Evolutionary conservation across 176 grass and related monocot genomes (phyloP), one percentile per base, ranked within the genome.

Genomic region (Paspalum notatum): DNA sequence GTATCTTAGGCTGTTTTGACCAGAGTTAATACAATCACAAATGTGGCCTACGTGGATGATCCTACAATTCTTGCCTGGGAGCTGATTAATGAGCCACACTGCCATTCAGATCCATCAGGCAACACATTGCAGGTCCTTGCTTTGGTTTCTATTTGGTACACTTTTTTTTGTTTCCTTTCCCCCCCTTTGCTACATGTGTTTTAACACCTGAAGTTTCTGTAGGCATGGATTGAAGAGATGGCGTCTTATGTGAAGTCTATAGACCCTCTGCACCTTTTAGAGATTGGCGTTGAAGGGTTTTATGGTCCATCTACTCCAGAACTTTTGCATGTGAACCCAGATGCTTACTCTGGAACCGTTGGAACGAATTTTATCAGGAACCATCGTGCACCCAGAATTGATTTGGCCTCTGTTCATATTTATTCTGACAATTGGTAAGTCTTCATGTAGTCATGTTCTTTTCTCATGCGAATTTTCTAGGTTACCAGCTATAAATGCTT

Each of bases 141-240:
- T 78, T 12, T 59, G 6, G 5, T 77, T 39, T 66, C 27, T 12
- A 7, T 60, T 74, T 84, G 43, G 18, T 47, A 42, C 9, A 51
- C 69, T 14, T 39, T 11, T 56, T 9, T 51, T 55, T 26, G 6
- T 68, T 1, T 17, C 38, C 12, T 42, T 71, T 37, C 39, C 11
- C 9, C 11, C 1, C 11, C 9, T 41, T 60, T n/a, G 12, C 46
- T 72, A 38, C 24, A 51, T 0, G 48, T 69, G 55, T 41, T 84
- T 74, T 5, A 87, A 84, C 9, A 56, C 11, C 21, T 37, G 7
- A 13, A 8, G 12, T 38, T 89, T 61, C 18, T 41, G 6, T 83
- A 98, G 90, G 90, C 78, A 85, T 98, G 92, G 92, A 93, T 98
- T 84, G 81, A 94, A 85, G 95, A 94, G 77, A 98, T 98, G 92